Base-by-base conservation (phyloP, 2,329 filamentous ascomycete genomes). In the Colletotrichum tamarilloi region DNA sequence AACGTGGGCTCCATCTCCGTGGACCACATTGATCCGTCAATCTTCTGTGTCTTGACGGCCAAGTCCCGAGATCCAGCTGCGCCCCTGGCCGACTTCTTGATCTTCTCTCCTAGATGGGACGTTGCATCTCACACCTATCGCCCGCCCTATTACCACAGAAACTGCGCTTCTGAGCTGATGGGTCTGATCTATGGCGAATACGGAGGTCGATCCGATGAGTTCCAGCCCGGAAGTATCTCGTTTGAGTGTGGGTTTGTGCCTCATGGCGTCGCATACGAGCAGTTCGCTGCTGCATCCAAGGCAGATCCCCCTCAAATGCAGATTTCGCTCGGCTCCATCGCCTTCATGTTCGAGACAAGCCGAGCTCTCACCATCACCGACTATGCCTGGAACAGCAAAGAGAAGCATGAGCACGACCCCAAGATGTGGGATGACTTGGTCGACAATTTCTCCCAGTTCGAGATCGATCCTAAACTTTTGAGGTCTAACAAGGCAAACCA, bases 41-140 rank as follows among this genome's bases (percentile, higher is more conserved):
- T 93, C 76, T 93, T 89, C 81, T 91, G 89, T 3, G 91, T 93
- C 3, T 83, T 92, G 4, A 92, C 91, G 0, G 89, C 89, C 1
- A 88, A 84, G 68, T 89, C 88, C 24, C 84, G 82, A 19, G 84
- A 86, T 60, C 84, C 87, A 0, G 87, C 88, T 9, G 88, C 88
- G 0, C 87, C 90, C 2, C 81, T 90, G 3, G 87, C 87, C 0
- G 92, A 93, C 80, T 93, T 93, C 75, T 86, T 93, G 58, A 89
- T 92, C 80, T 93, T 93, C 80, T 89, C 90, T 0, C 91, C 91
- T 0, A 86, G 90, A 22, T 93, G 91, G 91, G 86, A 91, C 16
- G 89, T 92, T 1, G 87, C 88, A 0, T 87, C 88, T 59, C 86
- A 87, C 71, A 92, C 91, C 0, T 92, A 92, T 82, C 86, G 91